phyloP scores from a whole-genome alignment of 192 early-diverging fungal genomes.

The Linderina pennispora region DNA sequence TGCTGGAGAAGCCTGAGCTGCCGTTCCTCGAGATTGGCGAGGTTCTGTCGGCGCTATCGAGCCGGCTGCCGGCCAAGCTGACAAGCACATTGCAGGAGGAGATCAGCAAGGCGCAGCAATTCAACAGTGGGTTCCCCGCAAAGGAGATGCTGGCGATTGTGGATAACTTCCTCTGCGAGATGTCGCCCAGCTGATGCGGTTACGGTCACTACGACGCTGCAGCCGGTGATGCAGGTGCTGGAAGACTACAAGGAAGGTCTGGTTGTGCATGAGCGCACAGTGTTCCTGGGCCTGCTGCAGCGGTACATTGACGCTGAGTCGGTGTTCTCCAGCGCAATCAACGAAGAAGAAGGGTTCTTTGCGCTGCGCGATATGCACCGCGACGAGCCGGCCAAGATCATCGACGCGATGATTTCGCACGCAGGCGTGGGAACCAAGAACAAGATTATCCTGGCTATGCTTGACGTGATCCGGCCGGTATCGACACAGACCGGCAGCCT shows the following conservation, averaged over 20 bases:
- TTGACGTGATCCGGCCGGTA: constrained; percentile 75
- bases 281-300: constrained; percentile 71
- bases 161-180: constrained; percentile 44
- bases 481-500: constrained; percentile 53
- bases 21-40: constrained; percentile 80
- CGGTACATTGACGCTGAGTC: constrained; percentile 82
- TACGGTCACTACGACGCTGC: constrained; percentile 55
- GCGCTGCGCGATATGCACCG: constrained; percentile 82
- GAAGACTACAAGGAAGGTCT: constrained; percentile 68
- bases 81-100: constrained; percentile 25
- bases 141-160: constrained; percentile 59
- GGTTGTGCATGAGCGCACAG: constrained; percentile 64
- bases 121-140: constrained; percentile 59
- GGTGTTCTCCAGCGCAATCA: constrained; percentile 63
- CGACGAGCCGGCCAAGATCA: constrained; percentile 65
- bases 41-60: constrained; percentile 34
- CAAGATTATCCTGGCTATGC: constrained; percentile 66
- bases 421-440: constrained; percentile 75
- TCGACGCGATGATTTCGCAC: constrained; percentile 71
- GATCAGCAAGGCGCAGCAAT: not conserved
- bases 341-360: constrained; percentile 82
- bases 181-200: constrained; percentile 60
- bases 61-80: constrained; percentile 38
- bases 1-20: constrained; percentile 69
- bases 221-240: constrained; percentile 62